phyloP scores from a whole-genome alignment of 768 basidiomycete species.

The Russula brevipes region DNA sequence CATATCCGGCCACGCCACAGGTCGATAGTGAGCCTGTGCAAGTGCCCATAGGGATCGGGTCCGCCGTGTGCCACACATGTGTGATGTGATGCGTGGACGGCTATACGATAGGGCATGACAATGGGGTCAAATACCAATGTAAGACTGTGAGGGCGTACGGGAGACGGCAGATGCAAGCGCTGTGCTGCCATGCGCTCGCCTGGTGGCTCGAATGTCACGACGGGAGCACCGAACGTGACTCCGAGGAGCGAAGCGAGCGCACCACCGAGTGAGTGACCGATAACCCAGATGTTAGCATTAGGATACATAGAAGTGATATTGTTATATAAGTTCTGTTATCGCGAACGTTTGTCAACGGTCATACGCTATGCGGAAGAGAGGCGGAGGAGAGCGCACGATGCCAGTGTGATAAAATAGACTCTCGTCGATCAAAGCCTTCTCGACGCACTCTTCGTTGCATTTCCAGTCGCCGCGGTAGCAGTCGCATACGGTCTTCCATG shows the following conservation, averaged over 20 bases:
- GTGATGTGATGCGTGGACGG: constrained; percentile 71
- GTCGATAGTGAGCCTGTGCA: constrained; percentile 73
- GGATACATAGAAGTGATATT: constrained; percentile 91
- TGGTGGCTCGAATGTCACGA: constrained; percentile 86
- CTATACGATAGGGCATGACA: constrained; percentile 32
- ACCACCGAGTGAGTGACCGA: constrained; percentile 83
- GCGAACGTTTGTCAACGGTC: neutral
- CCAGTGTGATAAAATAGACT: constrained; percentile 86
- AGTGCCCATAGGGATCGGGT: constrained; percentile 84
- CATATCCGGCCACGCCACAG: constrained; percentile 86
- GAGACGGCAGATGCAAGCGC: constrained; percentile 81
- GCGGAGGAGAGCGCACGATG: constrained; percentile 46
- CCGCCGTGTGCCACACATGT: constrained; percentile 89
- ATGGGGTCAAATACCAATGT: neutral
- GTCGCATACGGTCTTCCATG: constrained; percentile 89
- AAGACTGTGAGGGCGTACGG: constrained; percentile 44
- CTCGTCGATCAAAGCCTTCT: constrained; percentile 71
- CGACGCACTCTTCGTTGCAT: constrained; percentile 78
- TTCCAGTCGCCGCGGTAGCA: constrained; percentile 73
- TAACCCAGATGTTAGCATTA: constrained; percentile 81
- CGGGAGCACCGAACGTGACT: constrained; percentile 84
- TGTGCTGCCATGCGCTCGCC: constrained; percentile 54
- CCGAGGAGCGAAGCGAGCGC: constrained; percentile 82
- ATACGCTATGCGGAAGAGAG: neutral
- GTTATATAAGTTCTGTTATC: constrained; percentile 82